A percentile compares a stretch with the other conserved stretches of the same genome.
These are phyloP conservation scores for Hemerocallis citrina DNA, from an alignment of 106 monocot genomes.

Conservation along the genomic window DNA sequence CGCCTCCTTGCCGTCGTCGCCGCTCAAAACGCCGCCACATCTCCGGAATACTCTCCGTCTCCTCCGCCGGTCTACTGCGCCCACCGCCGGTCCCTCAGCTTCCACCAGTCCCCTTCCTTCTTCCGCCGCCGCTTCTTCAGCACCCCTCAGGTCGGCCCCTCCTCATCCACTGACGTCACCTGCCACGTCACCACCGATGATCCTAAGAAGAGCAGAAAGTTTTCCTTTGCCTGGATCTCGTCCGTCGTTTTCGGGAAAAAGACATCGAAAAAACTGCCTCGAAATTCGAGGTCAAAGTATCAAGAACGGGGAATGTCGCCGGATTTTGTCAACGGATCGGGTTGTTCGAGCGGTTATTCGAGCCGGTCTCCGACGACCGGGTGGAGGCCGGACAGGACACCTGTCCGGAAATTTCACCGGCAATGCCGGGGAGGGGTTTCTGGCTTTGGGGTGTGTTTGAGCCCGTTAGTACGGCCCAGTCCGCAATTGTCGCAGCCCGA, in stretches of 20 bases:
- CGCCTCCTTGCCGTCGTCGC: slow-evolving; percentile 35
- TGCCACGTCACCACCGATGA: too few species aligned
- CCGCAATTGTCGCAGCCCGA: slow-evolving; percentile 11
- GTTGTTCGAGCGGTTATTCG: slow-evolving; percentile 1
- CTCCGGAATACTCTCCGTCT: neutral
- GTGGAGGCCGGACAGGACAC: neutral
- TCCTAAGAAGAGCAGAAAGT: too few species aligned
- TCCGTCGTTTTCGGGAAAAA: too few species aligned
- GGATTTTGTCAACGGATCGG: neutral
- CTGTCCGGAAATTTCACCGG: neutral
- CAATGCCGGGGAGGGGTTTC: slow-evolving; percentile 12
- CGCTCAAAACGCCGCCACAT: neutral
- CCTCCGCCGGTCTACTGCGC: slow-evolving; percentile 9
- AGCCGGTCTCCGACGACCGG: slow-evolving; percentile 4
- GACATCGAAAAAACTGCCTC: neutral
- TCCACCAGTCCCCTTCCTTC: neutral
- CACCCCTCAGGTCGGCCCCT: slow-evolving; percentile 25
- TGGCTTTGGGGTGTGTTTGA: slow-evolving; percentile 37
- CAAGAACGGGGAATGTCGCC: slow-evolving; percentile 1
- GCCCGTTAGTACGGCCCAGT: slow-evolving; percentile 35
- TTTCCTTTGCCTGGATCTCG: too few species aligned
- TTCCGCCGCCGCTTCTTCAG: slow-evolving; percentile 28
- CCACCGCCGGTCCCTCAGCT: slow-evolving; percentile 18
- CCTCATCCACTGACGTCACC: neutral
- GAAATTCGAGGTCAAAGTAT: neutral